These are phyloP conservation scores for Rhizopogon rudus DNA, from an alignment of 768 basidiomycete species.

Conservation along the genomic window DNA sequence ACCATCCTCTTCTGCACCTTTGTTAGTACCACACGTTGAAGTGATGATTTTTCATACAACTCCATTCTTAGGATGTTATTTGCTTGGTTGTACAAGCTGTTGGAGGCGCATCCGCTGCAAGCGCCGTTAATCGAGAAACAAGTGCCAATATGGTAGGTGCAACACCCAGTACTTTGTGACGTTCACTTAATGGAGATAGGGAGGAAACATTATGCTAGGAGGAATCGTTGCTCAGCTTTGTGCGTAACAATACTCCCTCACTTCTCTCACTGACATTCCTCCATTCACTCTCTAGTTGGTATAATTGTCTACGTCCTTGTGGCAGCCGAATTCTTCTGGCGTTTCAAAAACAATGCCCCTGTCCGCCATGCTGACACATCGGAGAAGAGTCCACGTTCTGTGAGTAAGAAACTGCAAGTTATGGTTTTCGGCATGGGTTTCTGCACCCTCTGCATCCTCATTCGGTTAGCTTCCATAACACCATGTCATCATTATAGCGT, in stretches of 20 bases:
- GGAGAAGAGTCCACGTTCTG: neutral
- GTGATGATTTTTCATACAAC: neutral
- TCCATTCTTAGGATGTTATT: conserved; percentile 25
- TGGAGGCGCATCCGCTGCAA: conserved; percentile 43
- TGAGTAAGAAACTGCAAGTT: conserved; percentile 12
- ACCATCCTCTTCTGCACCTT: conserved; percentile 9
- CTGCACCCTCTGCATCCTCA: conserved; percentile 38
- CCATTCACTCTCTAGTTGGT: neutral
- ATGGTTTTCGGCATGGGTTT: conserved; percentile 34
- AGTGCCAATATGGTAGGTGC: conserved; percentile 10
- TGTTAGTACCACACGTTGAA: conserved; percentile 4
- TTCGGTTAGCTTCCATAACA: conserved; percentile 30
- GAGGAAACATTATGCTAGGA: conserved; percentile 52
- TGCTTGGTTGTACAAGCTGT: conserved; percentile 35
- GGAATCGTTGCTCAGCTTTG: conserved; percentile 60
- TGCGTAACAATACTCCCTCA: conserved; percentile 21
- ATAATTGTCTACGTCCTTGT: conserved; percentile 30
- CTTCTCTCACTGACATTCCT: conserved; percentile 12
- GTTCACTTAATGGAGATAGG: conserved; percentile 24
- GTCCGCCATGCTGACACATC: conserved; percentile 9
- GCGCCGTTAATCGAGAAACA: conserved; percentile 21
- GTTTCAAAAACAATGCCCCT: conserved; percentile 33
- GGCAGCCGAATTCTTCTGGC: conserved; percentile 42
- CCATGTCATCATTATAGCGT: neutral
- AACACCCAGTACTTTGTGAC: neutral